phyloP scores from a whole-genome alignment of 1,139 yeast genomes.

The Diutina pseudorugosa region DNA sequence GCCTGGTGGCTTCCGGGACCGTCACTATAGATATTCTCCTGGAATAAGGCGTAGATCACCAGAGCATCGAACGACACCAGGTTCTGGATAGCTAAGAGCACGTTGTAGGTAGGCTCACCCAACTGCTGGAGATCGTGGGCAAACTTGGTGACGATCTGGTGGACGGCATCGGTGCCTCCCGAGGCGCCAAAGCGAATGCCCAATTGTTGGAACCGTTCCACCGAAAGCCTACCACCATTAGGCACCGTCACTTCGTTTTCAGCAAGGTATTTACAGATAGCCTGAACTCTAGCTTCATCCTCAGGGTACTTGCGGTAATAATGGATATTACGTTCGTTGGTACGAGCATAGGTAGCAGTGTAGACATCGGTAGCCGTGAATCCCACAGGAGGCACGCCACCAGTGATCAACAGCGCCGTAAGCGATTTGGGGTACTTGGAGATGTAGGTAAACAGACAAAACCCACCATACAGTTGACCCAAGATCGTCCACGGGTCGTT shows the following conservation, averaged over 20 bases:
- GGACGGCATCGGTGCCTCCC: slow-evolving; percentile 39
- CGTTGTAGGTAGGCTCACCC: slow-evolving; percentile 23
- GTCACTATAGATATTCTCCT: slow-evolving; percentile 46
- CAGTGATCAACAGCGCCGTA: slow-evolving; percentile 33
- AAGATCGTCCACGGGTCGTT: slow-evolving; percentile 33
- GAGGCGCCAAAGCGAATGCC: slow-evolving; percentile 38
- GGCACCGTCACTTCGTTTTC: slow-evolving; percentile 24
- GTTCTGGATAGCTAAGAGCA: slow-evolving; percentile 20
- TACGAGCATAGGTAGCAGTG: slow-evolving; percentile 30
- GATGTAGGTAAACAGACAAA: slow-evolving; percentile 36
- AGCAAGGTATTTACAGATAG: slow-evolving; percentile 23
- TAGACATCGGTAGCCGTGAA: slow-evolving; percentile 36
- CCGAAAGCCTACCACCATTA: slow-evolving; percentile 36
- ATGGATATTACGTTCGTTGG: slow-evolving; percentile 34
- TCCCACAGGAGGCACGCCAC: slow-evolving; percentile 45
- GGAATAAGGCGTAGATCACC: slow-evolving; percentile 40
- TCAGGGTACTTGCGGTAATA: slow-evolving; percentile 37
- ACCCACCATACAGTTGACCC: slow-evolving; percentile 53
- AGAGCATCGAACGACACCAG: slow-evolving; percentile 38
- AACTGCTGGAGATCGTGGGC: slow-evolving; percentile 21
- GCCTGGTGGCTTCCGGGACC: slow-evolving; percentile 11
- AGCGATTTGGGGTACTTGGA: slow-evolving; percentile 31
- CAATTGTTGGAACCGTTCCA: slow-evolving; percentile 39
- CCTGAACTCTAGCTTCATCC: slow-evolving; percentile 25
- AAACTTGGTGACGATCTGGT: slow-evolving; percentile 27